A percentile compares a stretch with the other conserved stretches of the same genome.
phyloP scores from a whole-genome alignment of 768 basidiomycete species.

The Crepidotus variabilis region DNA sequence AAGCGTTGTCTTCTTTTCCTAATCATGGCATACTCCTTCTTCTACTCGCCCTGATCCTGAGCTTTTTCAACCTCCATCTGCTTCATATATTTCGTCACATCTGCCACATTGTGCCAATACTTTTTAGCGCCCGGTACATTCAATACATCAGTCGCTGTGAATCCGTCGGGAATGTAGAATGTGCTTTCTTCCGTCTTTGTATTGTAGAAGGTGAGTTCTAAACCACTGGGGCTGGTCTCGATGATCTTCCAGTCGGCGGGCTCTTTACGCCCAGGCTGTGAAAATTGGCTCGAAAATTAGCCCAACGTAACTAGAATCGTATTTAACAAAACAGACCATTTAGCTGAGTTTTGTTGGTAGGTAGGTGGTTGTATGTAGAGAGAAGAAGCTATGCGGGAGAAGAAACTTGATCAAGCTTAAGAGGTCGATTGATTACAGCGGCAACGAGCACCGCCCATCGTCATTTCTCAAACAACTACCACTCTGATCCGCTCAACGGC shows the following conservation, averaged over 20 bases:
- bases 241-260: slow-evolving; percentile 12
- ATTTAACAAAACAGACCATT: not conserved
- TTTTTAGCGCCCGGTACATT: slow-evolving; percentile 7
- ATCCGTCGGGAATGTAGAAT: slow-evolving; percentile 6
- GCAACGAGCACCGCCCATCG: no score
- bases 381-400: no score
- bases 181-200: slow-evolving; percentile 3
- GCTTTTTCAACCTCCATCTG: not conserved
- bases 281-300: not conserved
- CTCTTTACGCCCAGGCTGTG: not conserved
- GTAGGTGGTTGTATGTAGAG: not conserved
- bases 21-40: no score
- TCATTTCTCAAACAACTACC: no score
- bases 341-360: not conserved
- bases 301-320: not conserved
- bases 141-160: slow-evolving; percentile 5
- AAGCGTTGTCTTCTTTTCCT: no score
- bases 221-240: slow-evolving; percentile 7
- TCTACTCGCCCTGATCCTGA: no score
- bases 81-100: slow-evolving; percentile 4
- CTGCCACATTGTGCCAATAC: slow-evolving; percentile 3
- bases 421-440: no score
- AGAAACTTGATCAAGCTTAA: no score
- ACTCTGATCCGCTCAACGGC: no score
- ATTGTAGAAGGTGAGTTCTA: slow-evolving; percentile 8